Evolutionary conservation across 805 yeast genomes (phyloP).

Genomic region (Schwanniomyces pseudopolymorphus): DNA sequence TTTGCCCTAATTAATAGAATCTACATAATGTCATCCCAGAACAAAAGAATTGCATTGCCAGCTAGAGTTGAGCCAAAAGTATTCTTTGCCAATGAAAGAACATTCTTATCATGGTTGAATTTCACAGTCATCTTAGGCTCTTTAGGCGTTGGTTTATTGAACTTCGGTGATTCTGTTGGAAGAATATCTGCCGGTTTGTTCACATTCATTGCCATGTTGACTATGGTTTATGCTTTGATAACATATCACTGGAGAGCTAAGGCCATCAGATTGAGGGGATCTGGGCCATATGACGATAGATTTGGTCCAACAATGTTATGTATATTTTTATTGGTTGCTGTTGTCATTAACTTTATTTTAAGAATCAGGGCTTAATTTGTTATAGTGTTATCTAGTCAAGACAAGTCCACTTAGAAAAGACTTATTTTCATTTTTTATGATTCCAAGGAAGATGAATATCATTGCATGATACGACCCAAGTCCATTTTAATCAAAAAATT

Average conservation of each 20-base stretch:
- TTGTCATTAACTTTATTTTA: conserved; percentile 85
- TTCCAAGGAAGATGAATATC: background rate
- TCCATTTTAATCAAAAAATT: background rate
- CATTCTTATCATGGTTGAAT: conserved; percentile 96
- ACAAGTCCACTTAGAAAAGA: no score
- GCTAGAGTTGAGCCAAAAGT: conserved; percentile 99
- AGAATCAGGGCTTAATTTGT: conserved; percentile 63
- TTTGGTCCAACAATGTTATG: conserved; percentile 98
- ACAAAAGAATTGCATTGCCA: conserved; percentile 93
- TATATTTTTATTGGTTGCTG: conserved; percentile 88
- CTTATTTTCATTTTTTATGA: background rate
- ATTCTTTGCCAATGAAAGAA: conserved; percentile 97
- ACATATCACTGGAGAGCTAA: conserved; percentile 99
- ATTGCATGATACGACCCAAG: no score
- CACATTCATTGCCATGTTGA: conserved; percentile 95
- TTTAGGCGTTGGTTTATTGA: conserved; percentile 90
- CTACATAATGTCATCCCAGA: conserved; percentile 30
- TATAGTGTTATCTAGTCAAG: no score
- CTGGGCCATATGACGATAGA: conserved; percentile 99
- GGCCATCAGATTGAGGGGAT: conserved; percentile 95
- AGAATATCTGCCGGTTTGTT: conserved; percentile 90
- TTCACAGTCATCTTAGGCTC: conserved; percentile 98
- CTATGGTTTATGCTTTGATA: conserved; percentile 92
- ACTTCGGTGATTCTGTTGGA: conserved; percentile 94
- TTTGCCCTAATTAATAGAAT: background rate